Base-by-base conservation (phyloP, 352 stramenopile genomes). In the Phytopythium mirpurense region DNA sequence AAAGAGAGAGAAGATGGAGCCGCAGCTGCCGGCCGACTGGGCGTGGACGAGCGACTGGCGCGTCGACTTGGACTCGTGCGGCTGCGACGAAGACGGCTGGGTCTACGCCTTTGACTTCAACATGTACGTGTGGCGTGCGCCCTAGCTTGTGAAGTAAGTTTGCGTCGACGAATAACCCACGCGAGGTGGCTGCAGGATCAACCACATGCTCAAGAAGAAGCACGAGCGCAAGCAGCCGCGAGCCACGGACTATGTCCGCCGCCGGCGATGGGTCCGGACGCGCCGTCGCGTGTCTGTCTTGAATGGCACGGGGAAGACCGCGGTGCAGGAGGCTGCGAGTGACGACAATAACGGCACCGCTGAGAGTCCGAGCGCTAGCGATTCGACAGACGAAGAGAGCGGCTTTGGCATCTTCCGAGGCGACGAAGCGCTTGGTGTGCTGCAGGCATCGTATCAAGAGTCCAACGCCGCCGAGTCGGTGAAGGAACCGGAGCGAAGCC, bases 21-120 rank as follows among this genome's bases (percentile, higher is more conserved):
- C 77, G 9, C 74, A 83, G 50, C 27, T 90, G 3, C 82, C 82
- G 10, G 69, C 83, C 21, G 75, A 73, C 44, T 90, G 80, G 80
- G 54, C 56, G 12, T 92, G 79, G 77, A 78, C 72, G 9, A 85
- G 71, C 34, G 63, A 72, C 23, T 92, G 82, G 82, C 45, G 63
- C 2, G 43, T 90, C 5, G 82, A 92, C 46, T 70, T 67, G 48
- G 60, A 35, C 1, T 72, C 75, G 1, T 65, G 57, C 19, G 79
- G 81, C 4, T 86, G 79, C 47, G 79, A 90, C 46, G 51, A 54
- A 5, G 72, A 90, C 21, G 82, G 82, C 11, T 92, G 81, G 81
- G 71, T 76, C 12, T 92, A 90, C 55, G 82, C 77, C 24, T 86
- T 89, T 29, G 79, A 92, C 55, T 92, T 92, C 54, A 75, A 74